These are phyloP conservation scores for Penicillium rolfsii DNA, from an alignment of 2,329 filamentous ascomycete species.

Conservation along the genomic window DNA sequence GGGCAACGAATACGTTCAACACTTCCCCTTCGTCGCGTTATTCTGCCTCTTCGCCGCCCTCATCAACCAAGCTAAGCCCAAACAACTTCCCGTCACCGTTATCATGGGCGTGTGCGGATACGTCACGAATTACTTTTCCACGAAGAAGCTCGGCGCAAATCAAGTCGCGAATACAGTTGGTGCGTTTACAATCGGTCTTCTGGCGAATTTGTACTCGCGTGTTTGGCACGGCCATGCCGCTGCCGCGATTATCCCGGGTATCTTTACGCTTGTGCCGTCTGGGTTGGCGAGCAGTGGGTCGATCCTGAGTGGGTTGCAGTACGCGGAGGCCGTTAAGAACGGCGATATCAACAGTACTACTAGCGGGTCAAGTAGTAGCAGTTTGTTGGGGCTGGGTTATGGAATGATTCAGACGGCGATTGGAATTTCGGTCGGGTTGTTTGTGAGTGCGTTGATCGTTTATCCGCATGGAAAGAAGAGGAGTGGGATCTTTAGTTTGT, in stretches of 20 bases:
- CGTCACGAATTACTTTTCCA: slow-evolving; percentile 44
- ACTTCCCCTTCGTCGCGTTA: slow-evolving; percentile 71
- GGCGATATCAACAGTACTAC: slow-evolving; percentile 11
- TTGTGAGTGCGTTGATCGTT: slow-evolving; percentile 49
- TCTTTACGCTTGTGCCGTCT: slow-evolving; percentile 69
- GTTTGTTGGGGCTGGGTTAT: slow-evolving; percentile 43
- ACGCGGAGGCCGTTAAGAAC: slow-evolving; percentile 55
- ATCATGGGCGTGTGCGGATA: slow-evolving; percentile 73
- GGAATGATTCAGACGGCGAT: slow-evolving; percentile 52
- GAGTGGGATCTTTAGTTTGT: slow-evolving; percentile 50
- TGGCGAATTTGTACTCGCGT: slow-evolving; percentile 77
- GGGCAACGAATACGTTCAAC: slow-evolving; percentile 51
- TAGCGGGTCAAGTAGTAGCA: slow-evolving; percentile 16
- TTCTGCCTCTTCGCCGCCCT: slow-evolving; percentile 75
- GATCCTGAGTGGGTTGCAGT: slow-evolving; percentile 58
- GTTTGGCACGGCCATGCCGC: slow-evolving; percentile 74
- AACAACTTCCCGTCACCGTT: slow-evolving; percentile 74
- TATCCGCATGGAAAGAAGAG: slow-evolving; percentile 51
- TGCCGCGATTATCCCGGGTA: slow-evolving; percentile 80
- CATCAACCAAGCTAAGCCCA: slow-evolving; percentile 79
- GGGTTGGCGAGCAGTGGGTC: slow-evolving; percentile 60
- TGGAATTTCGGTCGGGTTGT: slow-evolving; percentile 52
- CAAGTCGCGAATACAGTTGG: slow-evolving; percentile 77
- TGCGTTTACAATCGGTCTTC: slow-evolving; percentile 72
- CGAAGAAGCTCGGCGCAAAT: slow-evolving; percentile 67